A percentile compares a stretch with the other conserved stretches of the same genome.
Evolutionary conservation across 2,329 filamentous ascomycete species (phyloP).

Genomic region (Colletotrichum tanaceti): DNA sequence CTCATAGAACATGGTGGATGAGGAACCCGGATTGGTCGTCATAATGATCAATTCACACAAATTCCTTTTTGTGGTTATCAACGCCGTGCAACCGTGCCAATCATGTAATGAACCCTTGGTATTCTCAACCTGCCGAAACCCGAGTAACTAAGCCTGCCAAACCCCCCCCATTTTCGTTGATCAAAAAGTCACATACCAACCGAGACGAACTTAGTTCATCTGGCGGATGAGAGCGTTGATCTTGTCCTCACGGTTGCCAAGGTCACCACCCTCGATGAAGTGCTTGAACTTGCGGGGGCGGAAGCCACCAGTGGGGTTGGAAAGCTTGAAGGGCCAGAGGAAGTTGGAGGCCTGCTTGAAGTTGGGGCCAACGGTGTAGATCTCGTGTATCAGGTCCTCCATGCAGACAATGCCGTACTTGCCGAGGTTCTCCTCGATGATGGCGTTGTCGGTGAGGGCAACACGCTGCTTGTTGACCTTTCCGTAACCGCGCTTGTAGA

Average conservation of each 20-base stretch:
- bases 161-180: constrained; percentile 46
- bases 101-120: constrained; percentile 40
- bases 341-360: constrained; percentile 99
- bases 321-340: constrained; percentile 99
- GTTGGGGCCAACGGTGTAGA: constrained; percentile 98
- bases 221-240: constrained; percentile 96
- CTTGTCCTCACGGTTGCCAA: constrained; percentile 98
- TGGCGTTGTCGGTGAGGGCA: constrained; percentile 95
- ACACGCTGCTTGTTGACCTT: constrained; percentile 99
- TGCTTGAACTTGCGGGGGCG: constrained; percentile 97
- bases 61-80: constrained; percentile 46
- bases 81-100: constrained; percentile 52
- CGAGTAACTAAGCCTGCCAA: constrained; percentile 46
- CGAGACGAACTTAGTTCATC: constrained; percentile 82
- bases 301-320: constrained; percentile 98
- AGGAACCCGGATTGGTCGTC: constrained; percentile 31
- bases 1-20: constrained; percentile 34
- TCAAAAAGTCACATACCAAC: constrained; percentile 21
- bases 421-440: constrained; percentile 96
- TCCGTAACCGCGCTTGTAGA: constrained; percentile 99
- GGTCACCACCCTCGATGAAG: constrained; percentile 98
- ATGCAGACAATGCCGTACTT: constrained; percentile 99
- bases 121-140: constrained; percentile 42
- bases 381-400: constrained; percentile 99
- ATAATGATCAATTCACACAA: constrained; percentile 50